Percentiles rank a stretch among this genome's conserved stretches.
These are phyloP conservation scores for Gloeostereum incarnatum DNA, from an alignment of 768 basidiomycete genomes.

Conservation along the genomic window DNA sequence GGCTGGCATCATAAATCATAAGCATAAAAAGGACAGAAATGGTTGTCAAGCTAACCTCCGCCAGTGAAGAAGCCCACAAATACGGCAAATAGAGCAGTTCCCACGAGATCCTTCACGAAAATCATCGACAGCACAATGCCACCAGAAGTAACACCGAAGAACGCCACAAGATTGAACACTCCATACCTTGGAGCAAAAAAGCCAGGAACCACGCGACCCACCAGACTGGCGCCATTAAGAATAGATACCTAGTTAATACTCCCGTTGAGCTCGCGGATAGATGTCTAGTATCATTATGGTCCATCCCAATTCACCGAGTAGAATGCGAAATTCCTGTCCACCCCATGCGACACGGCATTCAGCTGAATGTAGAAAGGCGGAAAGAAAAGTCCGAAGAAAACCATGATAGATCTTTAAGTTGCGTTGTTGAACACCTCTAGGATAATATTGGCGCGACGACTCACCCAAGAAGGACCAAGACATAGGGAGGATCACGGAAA, in stretches of 20 bases:
- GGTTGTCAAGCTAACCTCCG: background rate
- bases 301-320: slow-evolving; percentile 12
- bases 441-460: no score
- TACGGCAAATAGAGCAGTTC: background rate
- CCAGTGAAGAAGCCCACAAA: background rate
- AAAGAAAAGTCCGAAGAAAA: slow-evolving; percentile 8
- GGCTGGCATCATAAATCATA: background rate
- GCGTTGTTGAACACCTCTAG: background rate
- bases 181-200: slow-evolving; percentile 19
- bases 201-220: slow-evolving; percentile 26
- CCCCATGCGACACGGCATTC: slow-evolving; percentile 18
- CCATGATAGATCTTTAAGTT: slow-evolving; percentile 3
- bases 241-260: slow-evolving; percentile 21
- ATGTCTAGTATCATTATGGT: slow-evolving; percentile 17
- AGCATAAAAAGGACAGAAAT: background rate
- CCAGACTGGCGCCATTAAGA: slow-evolving; percentile 22
- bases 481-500: slow-evolving; percentile 12
- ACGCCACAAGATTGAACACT: slow-evolving; percentile 11
- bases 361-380: slow-evolving; percentile 24
- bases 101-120: background rate
- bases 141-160: background rate
- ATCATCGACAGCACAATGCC: background rate
- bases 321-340: slow-evolving; percentile 15
- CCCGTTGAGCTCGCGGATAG: slow-evolving; percentile 18
- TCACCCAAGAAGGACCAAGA: slow-evolving; percentile 10